Conservation (phyloP, 768 basidiomycete genomes). For the Xanthoconium purpureum region DNA sequence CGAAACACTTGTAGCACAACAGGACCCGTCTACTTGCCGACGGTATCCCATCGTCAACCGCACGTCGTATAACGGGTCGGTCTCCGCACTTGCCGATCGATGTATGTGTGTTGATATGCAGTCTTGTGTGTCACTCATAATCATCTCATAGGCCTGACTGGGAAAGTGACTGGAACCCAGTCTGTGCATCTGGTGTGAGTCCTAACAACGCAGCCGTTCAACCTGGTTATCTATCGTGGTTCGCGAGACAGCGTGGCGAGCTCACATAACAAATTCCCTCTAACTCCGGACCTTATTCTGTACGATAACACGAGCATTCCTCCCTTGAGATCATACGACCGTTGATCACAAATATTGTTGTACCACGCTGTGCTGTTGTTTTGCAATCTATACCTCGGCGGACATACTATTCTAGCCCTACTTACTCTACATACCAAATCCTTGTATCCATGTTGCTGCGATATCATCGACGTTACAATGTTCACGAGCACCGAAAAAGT, state of each 20-base stretch:
- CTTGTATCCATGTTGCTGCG: slow-evolving; percentile 5
- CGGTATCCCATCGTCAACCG: background rate
- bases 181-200: slow-evolving; percentile 8
- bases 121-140: background rate
- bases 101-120: slow-evolving; percentile 5
- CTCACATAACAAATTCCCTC: slow-evolving; percentile 8
- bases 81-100: slow-evolving; percentile 6
- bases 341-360: background rate
- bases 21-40: background rate
- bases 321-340: background rate
- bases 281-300: slow-evolving; percentile 14
- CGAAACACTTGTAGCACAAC: slow-evolving; percentile 2
- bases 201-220: slow-evolving; percentile 1
- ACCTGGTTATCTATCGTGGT: background rate
- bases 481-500: background rate
- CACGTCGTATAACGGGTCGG: background rate
- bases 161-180: slow-evolving; percentile 21
- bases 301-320: background rate
- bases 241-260: slow-evolving; percentile 1
- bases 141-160: slow-evolving; percentile 7
- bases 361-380: background rate
- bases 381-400: slow-evolving; percentile 2
- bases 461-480: background rate
- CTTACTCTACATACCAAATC: slow-evolving; percentile 14
- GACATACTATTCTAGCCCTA: slow-evolving; percentile 12